A percentile compares a stretch with the other conserved stretches of the same genome.
phyloP scores from a whole-genome alignment of 371 early-diverging fungal genomes.

The Mortierella sp. region DNA sequence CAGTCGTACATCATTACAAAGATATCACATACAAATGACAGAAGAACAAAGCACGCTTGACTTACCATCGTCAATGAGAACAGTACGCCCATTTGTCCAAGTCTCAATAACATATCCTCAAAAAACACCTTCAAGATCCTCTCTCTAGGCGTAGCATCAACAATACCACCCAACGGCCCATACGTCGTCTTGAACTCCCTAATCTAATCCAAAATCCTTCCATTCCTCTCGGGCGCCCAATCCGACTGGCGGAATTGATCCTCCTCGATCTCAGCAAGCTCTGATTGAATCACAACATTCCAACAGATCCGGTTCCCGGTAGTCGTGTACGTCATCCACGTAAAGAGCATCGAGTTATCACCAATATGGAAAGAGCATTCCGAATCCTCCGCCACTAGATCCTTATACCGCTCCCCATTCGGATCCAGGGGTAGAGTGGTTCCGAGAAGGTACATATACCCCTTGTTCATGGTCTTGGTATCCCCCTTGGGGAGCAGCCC shows the following conservation, averaged over 20 bases:
- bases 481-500: slow-evolving; percentile 10
- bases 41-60: not conserved
- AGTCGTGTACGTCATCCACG: slow-evolving; percentile 10
- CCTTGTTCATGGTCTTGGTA: not conserved
- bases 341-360: too few relatives aligned
- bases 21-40: too few relatives aligned
- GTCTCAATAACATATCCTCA: slow-evolving; percentile 27
- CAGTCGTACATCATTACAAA: too few relatives aligned
- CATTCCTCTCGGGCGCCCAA: slow-evolving; percentile 24
- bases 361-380: too few relatives aligned
- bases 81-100: slow-evolving; percentile 29
- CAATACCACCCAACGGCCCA: slow-evolving; percentile 27
- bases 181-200: not conserved
- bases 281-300: slow-evolving; percentile 14
- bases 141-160: slow-evolving; percentile 30
- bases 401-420: slow-evolving; percentile 5
- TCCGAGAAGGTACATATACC: slow-evolving; percentile 17
- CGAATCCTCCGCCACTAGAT: not conserved
- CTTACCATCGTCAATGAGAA: slow-evolving; percentile 37
- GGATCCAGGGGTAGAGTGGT: slow-evolving; percentile 16
- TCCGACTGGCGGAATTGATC: slow-evolving; percentile 21
- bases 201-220: slow-evolving; percentile 13
- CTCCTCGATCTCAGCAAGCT: not conserved
- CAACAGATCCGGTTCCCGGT: slow-evolving; percentile 26
- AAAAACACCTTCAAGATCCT: slow-evolving; percentile 3